A percentile compares a stretch with the other conserved stretches of the same genome.
These are phyloP conservation scores for Miscanthus sacchariflorus DNA, from an alignment of 202 grass and related monocot genomes.

Conservation along the genomic window DNA sequence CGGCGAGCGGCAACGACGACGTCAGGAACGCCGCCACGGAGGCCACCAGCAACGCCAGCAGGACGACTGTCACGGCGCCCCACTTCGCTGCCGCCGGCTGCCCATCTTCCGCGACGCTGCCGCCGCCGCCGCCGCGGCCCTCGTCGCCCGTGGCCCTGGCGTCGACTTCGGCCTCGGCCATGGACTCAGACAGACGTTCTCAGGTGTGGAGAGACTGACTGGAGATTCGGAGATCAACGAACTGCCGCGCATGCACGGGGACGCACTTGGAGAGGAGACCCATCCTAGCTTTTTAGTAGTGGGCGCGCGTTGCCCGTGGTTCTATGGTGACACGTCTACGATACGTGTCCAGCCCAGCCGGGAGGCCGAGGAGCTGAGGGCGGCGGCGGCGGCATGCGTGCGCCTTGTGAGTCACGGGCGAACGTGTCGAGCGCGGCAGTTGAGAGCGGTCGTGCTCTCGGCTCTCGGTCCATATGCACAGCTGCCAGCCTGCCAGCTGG, in stretches of 20 bases:
- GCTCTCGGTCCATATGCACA: not conserved
- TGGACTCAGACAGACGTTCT: not conserved
- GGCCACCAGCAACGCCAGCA: slow-evolving; percentile 55
- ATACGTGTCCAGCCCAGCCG: slow-evolving; percentile 13
- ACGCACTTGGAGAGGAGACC: not conserved
- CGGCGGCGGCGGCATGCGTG: not conserved
- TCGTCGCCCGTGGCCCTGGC: not conserved
- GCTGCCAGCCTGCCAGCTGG: not conserved
- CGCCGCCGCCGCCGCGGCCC: no score
- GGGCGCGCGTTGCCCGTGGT: not conserved
- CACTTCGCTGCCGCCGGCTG: slow-evolving; percentile 14
- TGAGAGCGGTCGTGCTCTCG: not conserved
- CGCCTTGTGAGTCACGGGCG: slow-evolving; percentile 6
- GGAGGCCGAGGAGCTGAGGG: not conserved
- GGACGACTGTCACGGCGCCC: slow-evolving; percentile 40
- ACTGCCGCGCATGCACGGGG: not conserved
- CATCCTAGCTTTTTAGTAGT: not conserved
- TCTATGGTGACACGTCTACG: slow-evolving; percentile 13
- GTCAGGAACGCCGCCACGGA: slow-evolving; percentile 43
- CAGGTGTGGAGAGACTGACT: not conserved
- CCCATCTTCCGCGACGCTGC: not conserved
- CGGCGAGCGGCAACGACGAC: slow-evolving; percentile 24
- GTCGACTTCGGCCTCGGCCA: slow-evolving; percentile 37
- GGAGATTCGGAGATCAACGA: not conserved
- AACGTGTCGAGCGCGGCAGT: not conserved